Conservation (phyloP, 1,284 basidiomycete species). For the Apiotrichum laibachii region DNA sequence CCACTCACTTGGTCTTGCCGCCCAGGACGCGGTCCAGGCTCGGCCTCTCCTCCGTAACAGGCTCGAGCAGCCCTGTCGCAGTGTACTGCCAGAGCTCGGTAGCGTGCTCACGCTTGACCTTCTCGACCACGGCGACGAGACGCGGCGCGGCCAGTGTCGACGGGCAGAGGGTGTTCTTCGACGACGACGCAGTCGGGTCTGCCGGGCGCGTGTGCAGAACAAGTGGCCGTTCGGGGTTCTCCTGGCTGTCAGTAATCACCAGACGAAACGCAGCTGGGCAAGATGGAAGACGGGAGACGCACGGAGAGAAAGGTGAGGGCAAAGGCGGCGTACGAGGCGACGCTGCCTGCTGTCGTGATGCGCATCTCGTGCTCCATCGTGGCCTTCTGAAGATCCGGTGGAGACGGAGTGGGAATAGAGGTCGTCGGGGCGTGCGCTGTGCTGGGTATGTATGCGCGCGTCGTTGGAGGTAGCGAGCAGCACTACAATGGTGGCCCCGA, state of each 20-base stretch:
- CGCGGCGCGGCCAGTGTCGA: slow-evolving; percentile 61
- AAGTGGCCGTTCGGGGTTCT: slow-evolving; percentile 59
- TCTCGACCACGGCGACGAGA: slow-evolving; percentile 73
- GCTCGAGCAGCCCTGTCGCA: slow-evolving; percentile 58
- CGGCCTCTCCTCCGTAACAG: slow-evolving; percentile 41
- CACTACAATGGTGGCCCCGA: too few species aligned
- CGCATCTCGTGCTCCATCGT: slow-evolving; percentile 52
- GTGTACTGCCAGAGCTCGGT: slow-evolving; percentile 76
- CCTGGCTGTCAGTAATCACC: slow-evolving; percentile 50
- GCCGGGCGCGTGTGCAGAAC: slow-evolving; percentile 64
- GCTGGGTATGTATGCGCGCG: too few species aligned
- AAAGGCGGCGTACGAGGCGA: slow-evolving; percentile 60
- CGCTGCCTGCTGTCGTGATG: slow-evolving; percentile 64
- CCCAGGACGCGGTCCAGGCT: slow-evolving; percentile 39
- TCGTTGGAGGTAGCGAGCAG: too few species aligned
- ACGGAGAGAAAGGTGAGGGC: slow-evolving; percentile 65
- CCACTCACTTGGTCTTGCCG: slow-evolving; percentile 61
- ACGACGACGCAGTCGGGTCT: background rate
- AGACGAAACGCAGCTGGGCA: background rate
- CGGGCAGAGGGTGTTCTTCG: slow-evolving; percentile 27
- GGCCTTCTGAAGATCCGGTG: too few species aligned
- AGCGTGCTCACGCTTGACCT: slow-evolving; percentile 72
- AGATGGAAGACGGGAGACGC: slow-evolving; percentile 10
- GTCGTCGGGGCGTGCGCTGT: background rate
- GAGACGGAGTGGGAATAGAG: background rate